A percentile compares a stretch with the other conserved stretches of the same genome.
These are phyloP conservation scores for Trichocladium antarcticum DNA, from an alignment of 495 filamentous ascomycete species.

Conservation along the genomic window DNA sequence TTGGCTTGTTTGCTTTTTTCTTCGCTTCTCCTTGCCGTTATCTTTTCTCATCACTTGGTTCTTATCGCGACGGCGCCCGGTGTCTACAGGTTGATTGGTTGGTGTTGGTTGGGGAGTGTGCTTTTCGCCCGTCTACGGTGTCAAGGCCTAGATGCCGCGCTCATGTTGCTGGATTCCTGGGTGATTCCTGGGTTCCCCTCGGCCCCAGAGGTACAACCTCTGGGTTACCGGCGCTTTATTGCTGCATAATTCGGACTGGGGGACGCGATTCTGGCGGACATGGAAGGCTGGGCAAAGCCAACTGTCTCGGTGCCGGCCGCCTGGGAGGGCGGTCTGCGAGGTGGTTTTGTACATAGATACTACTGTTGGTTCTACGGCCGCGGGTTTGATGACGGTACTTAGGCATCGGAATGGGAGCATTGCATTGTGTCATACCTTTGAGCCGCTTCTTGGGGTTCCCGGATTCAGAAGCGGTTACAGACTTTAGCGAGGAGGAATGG, in stretches of 20 bases:
- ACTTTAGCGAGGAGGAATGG: background rate
- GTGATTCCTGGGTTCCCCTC: background rate
- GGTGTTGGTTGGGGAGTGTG: slow-evolving; percentile 15
- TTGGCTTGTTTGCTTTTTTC: slow-evolving; percentile 10
- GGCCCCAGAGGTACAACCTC: background rate
- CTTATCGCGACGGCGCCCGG: slow-evolving; percentile 24
- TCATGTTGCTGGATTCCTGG: slow-evolving; percentile 6
- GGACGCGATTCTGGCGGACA: background rate
- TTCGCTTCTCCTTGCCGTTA: slow-evolving; percentile 5
- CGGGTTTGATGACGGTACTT: slow-evolving; percentile 12
- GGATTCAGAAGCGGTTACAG: background rate
- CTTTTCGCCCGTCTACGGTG: background rate
- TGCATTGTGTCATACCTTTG: slow-evolving; percentile 4
- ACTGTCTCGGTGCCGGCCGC: background rate
- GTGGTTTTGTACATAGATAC: slow-evolving; percentile 18
- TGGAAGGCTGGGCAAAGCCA: slow-evolving; percentile 3
- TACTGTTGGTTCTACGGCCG: slow-evolving; percentile 11
- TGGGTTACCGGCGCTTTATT: background rate
- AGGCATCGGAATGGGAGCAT: slow-evolving; percentile 18
- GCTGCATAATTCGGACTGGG: slow-evolving; percentile 11
- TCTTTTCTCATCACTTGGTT: slow-evolving; percentile 10
- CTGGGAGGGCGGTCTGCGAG: background rate
- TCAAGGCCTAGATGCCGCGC: slow-evolving; percentile 2
- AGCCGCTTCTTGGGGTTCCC: background rate
- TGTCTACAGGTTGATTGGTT: slow-evolving; percentile 13